phyloP scores from a whole-genome alignment of 2,329 filamentous ascomycete species.

The Raffaelea ambrosiae region DNA sequence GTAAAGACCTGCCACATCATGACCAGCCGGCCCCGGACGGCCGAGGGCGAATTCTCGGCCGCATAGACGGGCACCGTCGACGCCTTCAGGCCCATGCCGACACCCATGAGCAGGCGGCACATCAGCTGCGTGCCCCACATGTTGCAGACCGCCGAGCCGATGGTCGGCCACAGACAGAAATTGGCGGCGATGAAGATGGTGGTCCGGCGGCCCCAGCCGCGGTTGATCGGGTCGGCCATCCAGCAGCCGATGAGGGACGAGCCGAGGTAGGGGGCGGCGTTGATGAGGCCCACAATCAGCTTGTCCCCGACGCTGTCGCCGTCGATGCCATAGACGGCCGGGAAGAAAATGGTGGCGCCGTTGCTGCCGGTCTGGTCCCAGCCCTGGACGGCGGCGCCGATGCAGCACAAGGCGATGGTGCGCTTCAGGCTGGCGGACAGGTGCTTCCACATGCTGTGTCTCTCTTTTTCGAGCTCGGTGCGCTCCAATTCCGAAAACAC shows the following conservation, averaged over 20 bases:
- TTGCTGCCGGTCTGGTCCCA: slow-evolving; percentile 61
- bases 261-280: slow-evolving; percentile 31
- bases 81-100: slow-evolving; percentile 67
- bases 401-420: slow-evolving; percentile 59
- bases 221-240: no score
- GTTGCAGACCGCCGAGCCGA: no score
- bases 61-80: slow-evolving; percentile 64
- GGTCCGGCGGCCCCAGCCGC: slow-evolving; percentile 13
- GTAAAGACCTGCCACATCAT: slow-evolving; percentile 65
- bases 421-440: slow-evolving; percentile 43
- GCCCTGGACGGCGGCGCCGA: slow-evolving; percentile 62
- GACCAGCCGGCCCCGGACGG: slow-evolving; percentile 65
- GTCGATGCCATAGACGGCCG: slow-evolving; percentile 40
- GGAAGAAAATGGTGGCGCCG: slow-evolving; percentile 55
- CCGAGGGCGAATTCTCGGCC: slow-evolving; percentile 62
- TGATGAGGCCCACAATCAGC: slow-evolving; percentile 55
- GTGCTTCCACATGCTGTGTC: not conserved
- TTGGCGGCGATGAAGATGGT: slow-evolving; percentile 18
- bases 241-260: no score
- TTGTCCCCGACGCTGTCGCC: slow-evolving; percentile 30
- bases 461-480: no score
- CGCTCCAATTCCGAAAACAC: no score
- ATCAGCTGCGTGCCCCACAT: no score
- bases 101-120: slow-evolving; percentile 57
- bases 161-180: not conserved